phyloP scores from a whole-genome alignment of 768 basidiomycete genomes.

The Psilocybe cubensis region DNA sequence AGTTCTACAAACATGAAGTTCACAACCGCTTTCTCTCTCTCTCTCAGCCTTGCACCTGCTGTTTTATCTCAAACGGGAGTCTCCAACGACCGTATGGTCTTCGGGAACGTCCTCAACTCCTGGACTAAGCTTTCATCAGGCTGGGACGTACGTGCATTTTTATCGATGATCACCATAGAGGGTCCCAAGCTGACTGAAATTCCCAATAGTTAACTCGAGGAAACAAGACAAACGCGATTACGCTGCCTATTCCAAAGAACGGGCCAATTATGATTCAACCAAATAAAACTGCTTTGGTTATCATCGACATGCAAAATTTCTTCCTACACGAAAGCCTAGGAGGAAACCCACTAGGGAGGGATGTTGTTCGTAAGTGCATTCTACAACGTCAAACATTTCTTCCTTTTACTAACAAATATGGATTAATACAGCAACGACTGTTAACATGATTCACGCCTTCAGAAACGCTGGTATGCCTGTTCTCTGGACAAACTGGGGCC shows the following conservation, averaged over 20 bases:
- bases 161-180: background rate
- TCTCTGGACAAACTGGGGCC: slow-evolving; percentile 36
- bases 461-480: slow-evolving; percentile 32
- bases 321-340: slow-evolving; percentile 33
- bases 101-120: slow-evolving; percentile 33
- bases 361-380: slow-evolving; percentile 29
- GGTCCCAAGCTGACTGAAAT: background rate
- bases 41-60: background rate
- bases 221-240: slow-evolving; percentile 24
- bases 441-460: slow-evolving; percentile 33
- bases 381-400: background rate
- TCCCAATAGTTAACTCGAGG: slow-evolving; percentile 30
- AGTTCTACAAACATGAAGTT: slow-evolving; percentile 5
- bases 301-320: slow-evolving; percentile 40
- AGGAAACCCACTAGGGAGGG: slow-evolving; percentile 33
- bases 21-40: background rate
- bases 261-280: slow-evolving; percentile 32
- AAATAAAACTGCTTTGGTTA: slow-evolving; percentile 33
- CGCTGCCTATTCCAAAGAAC: slow-evolving; percentile 25
- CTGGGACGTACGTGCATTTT: slow-evolving; percentile 37
- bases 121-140: slow-evolving; percentile 29
- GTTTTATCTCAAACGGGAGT: slow-evolving; percentile 8
- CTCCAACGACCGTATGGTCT: slow-evolving; percentile 18
- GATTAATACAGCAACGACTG: slow-evolving; percentile 25
- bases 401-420: background rate